These are phyloP conservation scores for Eucalyptus microcorys DNA, from an alignment of 345 rosid genomes.

Conservation along the genomic window DNA sequence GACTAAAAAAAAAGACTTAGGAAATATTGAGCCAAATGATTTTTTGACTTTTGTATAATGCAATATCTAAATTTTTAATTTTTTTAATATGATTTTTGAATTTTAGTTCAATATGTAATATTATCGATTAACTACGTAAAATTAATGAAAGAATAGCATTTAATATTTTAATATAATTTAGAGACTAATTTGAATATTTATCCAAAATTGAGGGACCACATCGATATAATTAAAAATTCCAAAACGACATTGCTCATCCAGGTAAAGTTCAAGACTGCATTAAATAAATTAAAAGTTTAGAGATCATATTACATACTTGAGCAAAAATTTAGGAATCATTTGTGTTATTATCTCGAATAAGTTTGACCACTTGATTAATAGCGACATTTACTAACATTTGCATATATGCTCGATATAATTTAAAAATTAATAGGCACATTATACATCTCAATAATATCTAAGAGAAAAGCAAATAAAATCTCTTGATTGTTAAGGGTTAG, in stretches of 20 bases:
- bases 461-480: neutral
- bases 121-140: rapidly evolving
- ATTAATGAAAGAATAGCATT: rapidly evolving
- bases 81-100: rapidly evolving
- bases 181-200: too few species aligned
- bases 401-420: rapidly evolving
- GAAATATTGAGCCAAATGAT: too few species aligned
- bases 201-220: too few species aligned
- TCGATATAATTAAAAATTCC: rapidly evolving
- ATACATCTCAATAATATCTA: neutral
- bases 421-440: neutral
- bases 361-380: rapidly evolving
- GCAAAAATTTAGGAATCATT: rapidly evolving
- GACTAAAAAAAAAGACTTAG: neutral
- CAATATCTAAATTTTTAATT: rapidly evolving
- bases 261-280: rapidly evolving
- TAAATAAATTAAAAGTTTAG: too few species aligned
- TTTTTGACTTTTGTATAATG: too few species aligned
- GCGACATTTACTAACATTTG: rapidly evolving
- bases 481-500: rapidly evolving
- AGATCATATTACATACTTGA: rapidly evolving
- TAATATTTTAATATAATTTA: too few species aligned
- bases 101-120: rapidly evolving
- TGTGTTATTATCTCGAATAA: rapidly evolving
- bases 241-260: rapidly evolving